Percentiles rank a stretch among this genome's conserved stretches.
Evolutionary conservation across 257 asterid genomes (phyloP).

Genomic region (Orobanche coerulescens): DNA sequence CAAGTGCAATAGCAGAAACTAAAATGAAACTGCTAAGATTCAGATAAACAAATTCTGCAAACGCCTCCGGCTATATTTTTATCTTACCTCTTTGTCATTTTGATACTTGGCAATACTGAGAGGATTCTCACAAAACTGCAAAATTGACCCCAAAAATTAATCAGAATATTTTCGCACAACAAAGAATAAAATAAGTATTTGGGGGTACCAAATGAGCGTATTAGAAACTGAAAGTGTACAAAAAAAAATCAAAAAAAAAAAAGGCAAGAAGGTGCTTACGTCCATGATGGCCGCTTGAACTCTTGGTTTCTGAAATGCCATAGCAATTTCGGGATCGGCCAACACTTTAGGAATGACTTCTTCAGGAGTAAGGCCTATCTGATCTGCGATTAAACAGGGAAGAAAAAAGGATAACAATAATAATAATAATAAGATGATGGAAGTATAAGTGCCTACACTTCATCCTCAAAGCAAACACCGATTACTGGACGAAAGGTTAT

Average conservation of each 20-base stretch:
- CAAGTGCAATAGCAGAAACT: no score
- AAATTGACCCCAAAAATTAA: slow-evolving; percentile 3
- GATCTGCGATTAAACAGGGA: slow-evolving; percentile 44
- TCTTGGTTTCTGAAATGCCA: slow-evolving; percentile 97
- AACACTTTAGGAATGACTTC: slow-evolving; percentile 87
- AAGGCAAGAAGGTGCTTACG: slow-evolving; percentile 35
- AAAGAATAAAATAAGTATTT: background rate
- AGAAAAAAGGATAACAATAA: no score
- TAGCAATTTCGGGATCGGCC: slow-evolving; percentile 94
- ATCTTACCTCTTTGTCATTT: slow-evolving; percentile 88
- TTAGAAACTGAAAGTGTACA: background rate
- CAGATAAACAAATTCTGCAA: slow-evolving; percentile 5
- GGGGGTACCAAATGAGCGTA: background rate
- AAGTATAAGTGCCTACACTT: background rate
- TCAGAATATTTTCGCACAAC: background rate
- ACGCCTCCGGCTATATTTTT: background rate
- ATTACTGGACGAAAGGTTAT: background rate
- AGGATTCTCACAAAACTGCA: slow-evolving; percentile 94
- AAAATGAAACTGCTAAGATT: no score
- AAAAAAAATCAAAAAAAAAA: background rate
- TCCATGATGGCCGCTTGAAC: slow-evolving; percentile 98
- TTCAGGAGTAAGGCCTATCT: slow-evolving; percentile 88
- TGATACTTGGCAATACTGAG: slow-evolving; percentile 80
- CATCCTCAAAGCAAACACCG: background rate
- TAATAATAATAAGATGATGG: slow-evolving; percentile 9